Conservation (phyloP, 129 eudicot genomes). For the Flaveria bidentis region DNA sequence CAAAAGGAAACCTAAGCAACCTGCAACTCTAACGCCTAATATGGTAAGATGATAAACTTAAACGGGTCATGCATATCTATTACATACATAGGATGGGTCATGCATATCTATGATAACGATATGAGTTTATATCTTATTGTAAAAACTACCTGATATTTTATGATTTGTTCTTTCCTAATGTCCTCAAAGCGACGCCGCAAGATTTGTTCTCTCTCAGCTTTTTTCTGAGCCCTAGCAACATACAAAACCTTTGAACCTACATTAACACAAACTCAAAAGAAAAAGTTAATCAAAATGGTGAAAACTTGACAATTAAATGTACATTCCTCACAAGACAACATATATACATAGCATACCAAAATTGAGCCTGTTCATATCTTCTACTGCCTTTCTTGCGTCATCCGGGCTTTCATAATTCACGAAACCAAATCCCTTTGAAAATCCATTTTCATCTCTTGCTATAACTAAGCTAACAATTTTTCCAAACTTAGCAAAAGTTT, state of each 20-base stretch:
- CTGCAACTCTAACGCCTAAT: neutral
- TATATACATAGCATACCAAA: slow-evolving; percentile 47
- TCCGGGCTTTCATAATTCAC: slow-evolving; percentile 75
- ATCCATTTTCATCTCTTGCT: slow-evolving; percentile 64
- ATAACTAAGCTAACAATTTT: slow-evolving; percentile 69
- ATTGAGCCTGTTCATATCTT: slow-evolving; percentile 64
- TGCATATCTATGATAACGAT: neutral
- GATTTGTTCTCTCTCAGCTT: slow-evolving; percentile 73
- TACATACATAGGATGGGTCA: neutral
- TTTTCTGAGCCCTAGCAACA: slow-evolving; percentile 90
- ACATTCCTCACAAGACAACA: slow-evolving; percentile 10
- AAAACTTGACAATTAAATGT: neutral
- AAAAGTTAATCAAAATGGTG: neutral
- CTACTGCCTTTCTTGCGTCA: slow-evolving; percentile 67
- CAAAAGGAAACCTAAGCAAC: too few relatives aligned
- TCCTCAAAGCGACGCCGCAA: slow-evolving; percentile 73
- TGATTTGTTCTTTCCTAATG: slow-evolving; percentile 64
- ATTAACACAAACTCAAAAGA: slow-evolving; percentile 1
- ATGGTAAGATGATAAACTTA: slow-evolving; percentile 1
- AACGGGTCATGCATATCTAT: neutral
- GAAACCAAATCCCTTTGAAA: slow-evolving; percentile 89
- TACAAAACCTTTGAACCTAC: slow-evolving; percentile 73
- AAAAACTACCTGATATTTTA: slow-evolving; percentile 59
- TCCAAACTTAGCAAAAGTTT: slow-evolving; percentile 69
- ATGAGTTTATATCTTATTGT: neutral